phyloP scores from a whole-genome alignment of 2,329 filamentous ascomycete species.

The Fusarium verticillioides region DNA sequence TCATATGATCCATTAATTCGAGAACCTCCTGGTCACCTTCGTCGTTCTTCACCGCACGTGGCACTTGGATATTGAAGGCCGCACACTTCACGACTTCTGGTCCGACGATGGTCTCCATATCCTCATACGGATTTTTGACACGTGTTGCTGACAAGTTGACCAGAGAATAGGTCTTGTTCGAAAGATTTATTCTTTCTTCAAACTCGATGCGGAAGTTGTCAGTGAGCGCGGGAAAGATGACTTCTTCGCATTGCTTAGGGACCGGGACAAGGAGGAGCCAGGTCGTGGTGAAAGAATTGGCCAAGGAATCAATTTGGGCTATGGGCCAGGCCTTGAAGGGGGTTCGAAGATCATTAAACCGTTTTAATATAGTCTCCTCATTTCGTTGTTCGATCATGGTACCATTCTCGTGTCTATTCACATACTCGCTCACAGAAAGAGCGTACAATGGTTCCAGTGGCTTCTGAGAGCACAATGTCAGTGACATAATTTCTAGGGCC shows the following conservation, averaged over 20 bases:
- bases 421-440: conserved; percentile 44
- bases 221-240: conserved; percentile 42
- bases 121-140: conserved; percentile 49
- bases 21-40: conserved; percentile 42
- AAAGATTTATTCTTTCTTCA: conserved; percentile 28
- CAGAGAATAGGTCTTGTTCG: conserved; percentile 41
- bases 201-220: conserved; percentile 48
- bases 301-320: conserved; percentile 45
- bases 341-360: conserved; percentile 41
- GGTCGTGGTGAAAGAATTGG: conserved; percentile 45
- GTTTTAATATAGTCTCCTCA: conserved; percentile 42
- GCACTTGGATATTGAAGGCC: conserved; percentile 50
- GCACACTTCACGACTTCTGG: conserved; percentile 39
- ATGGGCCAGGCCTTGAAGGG: conserved; percentile 46
- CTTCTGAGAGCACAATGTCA: conserved; percentile 11
- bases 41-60: conserved; percentile 44
- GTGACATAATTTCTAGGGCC: neutral
- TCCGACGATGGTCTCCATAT: conserved; percentile 8
- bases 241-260: conserved; percentile 31
- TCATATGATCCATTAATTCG: conserved; percentile 72
- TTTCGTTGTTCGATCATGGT: conserved; percentile 51
- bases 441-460: conserved; percentile 24
- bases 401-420: conserved; percentile 46
- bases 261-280: conserved; percentile 49
- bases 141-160: conserved; percentile 41